These are phyloP conservation scores for Rutstroemia sp. DNA, from an alignment of 2,329 filamentous ascomycete genomes.

Conservation along the genomic window DNA sequence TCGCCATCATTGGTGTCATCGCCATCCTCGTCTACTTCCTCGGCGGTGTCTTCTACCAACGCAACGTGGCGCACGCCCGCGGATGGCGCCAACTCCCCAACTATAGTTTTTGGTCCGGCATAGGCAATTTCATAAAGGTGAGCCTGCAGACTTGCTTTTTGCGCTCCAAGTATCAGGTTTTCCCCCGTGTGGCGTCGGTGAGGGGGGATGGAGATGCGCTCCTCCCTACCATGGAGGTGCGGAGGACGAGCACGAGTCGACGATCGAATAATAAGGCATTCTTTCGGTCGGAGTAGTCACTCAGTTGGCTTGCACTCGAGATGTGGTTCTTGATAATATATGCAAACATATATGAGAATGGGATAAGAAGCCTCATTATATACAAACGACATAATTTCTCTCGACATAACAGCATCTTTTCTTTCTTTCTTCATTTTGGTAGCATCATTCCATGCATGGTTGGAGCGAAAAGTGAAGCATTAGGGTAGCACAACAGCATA, in stretches of 20 bases:
- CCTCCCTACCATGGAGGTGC: slow-evolving; percentile 27
- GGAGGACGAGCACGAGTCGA: slow-evolving; percentile 14
- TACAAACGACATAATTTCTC: background rate
- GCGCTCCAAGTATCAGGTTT: slow-evolving; percentile 20
- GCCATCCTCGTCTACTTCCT: slow-evolving; percentile 83
- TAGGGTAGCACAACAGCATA: slow-evolving; percentile 17
- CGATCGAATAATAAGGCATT: slow-evolving; percentile 17
- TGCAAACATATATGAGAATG: too few species aligned
- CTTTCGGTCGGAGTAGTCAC: slow-evolving; percentile 20
- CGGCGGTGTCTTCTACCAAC: slow-evolving; percentile 91
- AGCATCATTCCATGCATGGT: background rate
- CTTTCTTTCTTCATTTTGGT: background rate
- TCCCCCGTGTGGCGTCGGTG: slow-evolving; percentile 26
- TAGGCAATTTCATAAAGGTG: slow-evolving; percentile 79
- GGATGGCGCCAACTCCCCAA: slow-evolving; percentile 96
- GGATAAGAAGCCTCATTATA: background rate
- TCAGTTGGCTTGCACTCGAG: too few species aligned
- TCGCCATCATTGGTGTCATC: slow-evolving; percentile 73
- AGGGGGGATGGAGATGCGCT: slow-evolving; percentile 24
- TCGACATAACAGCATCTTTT: background rate
- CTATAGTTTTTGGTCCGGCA: slow-evolving; percentile 84
- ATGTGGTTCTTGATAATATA: too few species aligned
- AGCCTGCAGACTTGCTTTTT: slow-evolving; percentile 28
- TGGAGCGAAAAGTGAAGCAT: background rate
- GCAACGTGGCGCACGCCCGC: slow-evolving; percentile 86